A percentile compares a stretch with the other conserved stretches of the same genome.
Evolutionary conservation across 2,329 filamentous ascomycete genomes (phyloP).

Genomic region (Exophiala phaeomuriformis): DNA sequence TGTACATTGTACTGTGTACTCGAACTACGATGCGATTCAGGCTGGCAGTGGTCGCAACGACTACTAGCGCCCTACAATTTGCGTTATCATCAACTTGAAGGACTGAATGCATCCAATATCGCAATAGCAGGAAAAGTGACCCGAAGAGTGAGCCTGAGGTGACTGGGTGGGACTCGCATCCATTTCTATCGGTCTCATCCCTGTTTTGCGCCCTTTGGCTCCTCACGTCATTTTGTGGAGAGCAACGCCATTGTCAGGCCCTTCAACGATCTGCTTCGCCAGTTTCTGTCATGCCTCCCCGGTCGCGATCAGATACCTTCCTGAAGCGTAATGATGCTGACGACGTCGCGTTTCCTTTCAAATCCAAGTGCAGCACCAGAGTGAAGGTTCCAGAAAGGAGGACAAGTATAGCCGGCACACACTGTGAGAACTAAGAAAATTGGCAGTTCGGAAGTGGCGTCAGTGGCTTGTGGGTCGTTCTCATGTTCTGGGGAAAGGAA

Average conservation of each 20-base stretch:
- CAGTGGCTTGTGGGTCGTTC: slow-evolving; percentile 4
- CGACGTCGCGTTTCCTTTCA: background rate
- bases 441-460: background rate
- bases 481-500: background rate
- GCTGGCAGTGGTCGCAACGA: too few relatives aligned
- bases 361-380: background rate
- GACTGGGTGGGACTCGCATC: background rate
- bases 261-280: background rate
- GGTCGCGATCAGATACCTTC: slow-evolving; percentile 2
- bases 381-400: background rate
- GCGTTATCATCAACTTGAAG: too few relatives aligned
- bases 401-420: background rate
- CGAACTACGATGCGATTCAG: too few relatives aligned
- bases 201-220: background rate
- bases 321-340: slow-evolving; percentile 1
- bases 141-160: too few relatives aligned
- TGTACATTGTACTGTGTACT: too few relatives aligned
- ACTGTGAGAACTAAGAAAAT: background rate
- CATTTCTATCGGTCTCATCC: background rate
- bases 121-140: too few relatives aligned
- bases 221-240: slow-evolving; percentile 5
- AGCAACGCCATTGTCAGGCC: background rate
- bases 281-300: background rate
- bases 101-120: too few relatives aligned
- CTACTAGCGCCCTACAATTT: too few relatives aligned